Conservation (phyloP, 257 asterid genomes). For the Thymus mandschuricus region DNA sequence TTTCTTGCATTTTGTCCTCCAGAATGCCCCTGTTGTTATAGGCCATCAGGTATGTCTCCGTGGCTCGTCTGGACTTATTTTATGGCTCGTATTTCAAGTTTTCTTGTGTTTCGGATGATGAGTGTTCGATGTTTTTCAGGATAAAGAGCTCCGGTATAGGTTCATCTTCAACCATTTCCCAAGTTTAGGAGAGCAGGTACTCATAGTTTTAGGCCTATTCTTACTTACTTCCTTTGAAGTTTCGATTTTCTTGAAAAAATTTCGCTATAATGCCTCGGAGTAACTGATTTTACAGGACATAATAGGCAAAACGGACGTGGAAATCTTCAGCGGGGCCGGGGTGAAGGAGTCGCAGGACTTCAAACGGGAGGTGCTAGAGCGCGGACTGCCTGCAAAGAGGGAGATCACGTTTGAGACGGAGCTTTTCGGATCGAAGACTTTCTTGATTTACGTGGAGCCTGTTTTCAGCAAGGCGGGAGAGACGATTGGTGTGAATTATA, state of each 20-base stretch:
- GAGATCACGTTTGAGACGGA: slow-evolving; percentile 89
- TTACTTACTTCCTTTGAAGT: background rate
- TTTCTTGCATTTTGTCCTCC: slow-evolving; percentile 86
- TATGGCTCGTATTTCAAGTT: background rate
- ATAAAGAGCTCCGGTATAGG: slow-evolving; percentile 80
- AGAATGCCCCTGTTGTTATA: slow-evolving; percentile 91
- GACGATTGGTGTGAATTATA: slow-evolving; percentile 83
- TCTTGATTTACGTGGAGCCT: slow-evolving; percentile 80
- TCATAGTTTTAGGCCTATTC: background rate
- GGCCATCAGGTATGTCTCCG: slow-evolving; percentile 71
- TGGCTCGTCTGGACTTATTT: background rate
- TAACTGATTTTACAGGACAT: slow-evolving; percentile 66
- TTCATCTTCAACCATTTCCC: slow-evolving; percentile 97
- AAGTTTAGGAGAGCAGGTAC: slow-evolving; percentile 78
- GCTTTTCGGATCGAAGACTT: slow-evolving; percentile 80
- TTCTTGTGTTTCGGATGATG: background rate
- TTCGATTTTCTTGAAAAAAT: too few relatives aligned
- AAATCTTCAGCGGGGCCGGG: slow-evolving; percentile 79
- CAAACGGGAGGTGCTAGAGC: slow-evolving; percentile 79
- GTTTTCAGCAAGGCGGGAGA: slow-evolving; percentile 91
- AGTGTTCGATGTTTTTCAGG: slow-evolving; percentile 48
- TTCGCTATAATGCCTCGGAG: background rate
- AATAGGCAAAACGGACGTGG: slow-evolving; percentile 89
- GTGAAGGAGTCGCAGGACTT: slow-evolving; percentile 95
- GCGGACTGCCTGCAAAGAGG: slow-evolving; percentile 81